Evolutionary conservation across 805 yeast genomes (phyloP).

Genomic region (Hanseniaspora thailandica): DNA sequence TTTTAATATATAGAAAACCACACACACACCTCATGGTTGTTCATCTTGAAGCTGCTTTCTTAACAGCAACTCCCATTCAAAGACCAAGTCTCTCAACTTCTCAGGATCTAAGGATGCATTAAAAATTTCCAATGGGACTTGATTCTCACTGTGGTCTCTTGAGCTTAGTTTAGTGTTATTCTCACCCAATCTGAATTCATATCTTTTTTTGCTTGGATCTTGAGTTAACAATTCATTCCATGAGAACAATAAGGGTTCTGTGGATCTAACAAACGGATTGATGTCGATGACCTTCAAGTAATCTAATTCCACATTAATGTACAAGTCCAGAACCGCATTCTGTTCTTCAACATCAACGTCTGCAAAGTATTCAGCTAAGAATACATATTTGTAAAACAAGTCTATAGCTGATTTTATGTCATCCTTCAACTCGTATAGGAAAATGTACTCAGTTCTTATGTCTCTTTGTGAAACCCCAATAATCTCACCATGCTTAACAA

Average conservation of each 20-base stretch:
- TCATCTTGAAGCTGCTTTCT: constrained; percentile 22
- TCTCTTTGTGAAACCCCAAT: constrained; percentile 80
- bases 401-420: constrained; percentile 39
- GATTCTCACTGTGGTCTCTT: constrained; percentile 70
- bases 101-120: constrained; percentile 65
- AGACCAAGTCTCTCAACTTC: constrained; percentile 57
- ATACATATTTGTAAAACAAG: constrained; percentile 41
- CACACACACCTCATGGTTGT: too few species aligned
- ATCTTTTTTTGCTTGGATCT: constrained; percentile 26
- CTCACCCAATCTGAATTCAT: constrained; percentile 57
- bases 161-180: constrained; percentile 31
- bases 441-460: constrained; percentile 60
- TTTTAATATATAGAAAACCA: too few species aligned
- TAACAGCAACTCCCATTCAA: constrained; percentile 43
- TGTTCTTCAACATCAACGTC: neutral
- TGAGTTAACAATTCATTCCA: constrained; percentile 63
- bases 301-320: constrained; percentile 62
- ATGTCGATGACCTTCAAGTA: constrained; percentile 66
- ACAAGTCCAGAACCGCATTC: constrained; percentile 62
- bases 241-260: constrained; percentile 67
- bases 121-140: constrained; percentile 82
- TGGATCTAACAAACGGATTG: constrained; percentile 68
- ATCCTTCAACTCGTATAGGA: constrained; percentile 41
- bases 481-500: constrained; percentile 47
- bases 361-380: constrained; percentile 42